Evolutionary conservation across 768 basidiomycete genomes (phyloP).

Genomic region (Leccinum barrowsii): DNA sequence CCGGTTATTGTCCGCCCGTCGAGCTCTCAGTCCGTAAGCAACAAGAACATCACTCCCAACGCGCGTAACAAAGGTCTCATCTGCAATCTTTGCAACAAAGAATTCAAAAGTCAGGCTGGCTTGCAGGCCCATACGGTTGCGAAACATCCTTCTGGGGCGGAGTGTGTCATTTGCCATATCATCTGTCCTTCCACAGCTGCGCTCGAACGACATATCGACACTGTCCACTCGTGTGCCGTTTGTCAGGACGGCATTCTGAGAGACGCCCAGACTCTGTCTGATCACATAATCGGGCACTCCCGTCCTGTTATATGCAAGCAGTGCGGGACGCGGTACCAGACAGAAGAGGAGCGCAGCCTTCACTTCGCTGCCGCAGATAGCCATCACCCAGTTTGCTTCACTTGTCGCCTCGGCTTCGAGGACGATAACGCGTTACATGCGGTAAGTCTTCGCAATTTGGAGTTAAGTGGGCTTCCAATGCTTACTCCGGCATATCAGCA

Average conservation of each 20-base stretch:
- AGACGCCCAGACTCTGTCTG: conserved; percentile 24
- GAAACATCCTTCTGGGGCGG: conserved; percentile 19
- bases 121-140: conserved; percentile 25
- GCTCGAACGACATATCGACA: conserved; percentile 28
- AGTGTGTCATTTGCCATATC: conserved; percentile 26
- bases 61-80: conserved; percentile 3
- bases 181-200: conserved; percentile 19
- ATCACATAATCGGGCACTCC: conserved; percentile 28
- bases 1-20: conserved; percentile 13
- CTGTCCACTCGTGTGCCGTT: conserved; percentile 23
- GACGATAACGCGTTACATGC: conserved; percentile 27
- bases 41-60: conserved; percentile 4
- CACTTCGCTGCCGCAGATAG: conserved; percentile 39
- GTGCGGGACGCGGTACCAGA: conserved; percentile 30
- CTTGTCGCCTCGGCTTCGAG: conserved; percentile 35
- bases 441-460: conserved; percentile 23
- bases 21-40: conserved; percentile 17
- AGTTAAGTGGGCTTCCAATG: background rate
- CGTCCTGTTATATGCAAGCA: conserved; percentile 25
- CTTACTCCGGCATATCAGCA: conserved; percentile 20
- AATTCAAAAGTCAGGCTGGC: conserved; percentile 17
- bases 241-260: conserved; percentile 31
- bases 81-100: conserved; percentile 24
- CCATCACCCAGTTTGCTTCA: conserved; percentile 35
- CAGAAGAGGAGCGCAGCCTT: conserved; percentile 34